Conservation (phyloP, 768 basidiomycete genomes). For the Psilocybe tampanensis region DNA sequence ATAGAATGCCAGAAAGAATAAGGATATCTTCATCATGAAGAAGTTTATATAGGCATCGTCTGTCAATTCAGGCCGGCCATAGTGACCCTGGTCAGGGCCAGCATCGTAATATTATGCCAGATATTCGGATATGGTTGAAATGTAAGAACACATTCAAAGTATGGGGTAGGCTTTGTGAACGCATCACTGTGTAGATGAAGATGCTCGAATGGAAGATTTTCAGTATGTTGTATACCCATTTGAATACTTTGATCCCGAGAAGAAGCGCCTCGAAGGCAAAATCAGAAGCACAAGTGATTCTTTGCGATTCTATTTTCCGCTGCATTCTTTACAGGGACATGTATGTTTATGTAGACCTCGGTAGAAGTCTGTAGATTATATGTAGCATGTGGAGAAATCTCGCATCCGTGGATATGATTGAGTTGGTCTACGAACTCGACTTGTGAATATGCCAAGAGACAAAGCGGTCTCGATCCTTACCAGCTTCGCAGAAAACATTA, state of each 20-base stretch:
- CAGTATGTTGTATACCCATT: neutral
- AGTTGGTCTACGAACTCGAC: no score
- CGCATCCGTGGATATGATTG: no score
- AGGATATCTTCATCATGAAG: neutral
- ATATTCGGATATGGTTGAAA: neutral
- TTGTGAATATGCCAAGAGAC: no score
- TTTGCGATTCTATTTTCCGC: neutral
- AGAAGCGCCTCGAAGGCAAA: neutral
- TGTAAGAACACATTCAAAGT: neutral
- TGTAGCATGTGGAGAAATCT: no score
- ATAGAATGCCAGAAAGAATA: neutral
- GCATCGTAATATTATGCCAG: neutral
- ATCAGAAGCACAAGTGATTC: neutral
- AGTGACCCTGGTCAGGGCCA: neutral
- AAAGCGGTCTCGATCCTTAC: no score
- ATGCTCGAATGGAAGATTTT: neutral
- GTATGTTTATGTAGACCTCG: no score
- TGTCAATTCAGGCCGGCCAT: neutral
- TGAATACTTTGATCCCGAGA: neutral
- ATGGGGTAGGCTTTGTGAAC: neutral
- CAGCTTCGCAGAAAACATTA: neutral
- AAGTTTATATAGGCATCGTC: neutral
- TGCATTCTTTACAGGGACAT: neutral
- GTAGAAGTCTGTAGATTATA: no score
- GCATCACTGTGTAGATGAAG: neutral